These are phyloP conservation scores for Mortierella sp. DNA, from an alignment of 371 early-diverging fungal genomes.

Conservation along the genomic window DNA sequence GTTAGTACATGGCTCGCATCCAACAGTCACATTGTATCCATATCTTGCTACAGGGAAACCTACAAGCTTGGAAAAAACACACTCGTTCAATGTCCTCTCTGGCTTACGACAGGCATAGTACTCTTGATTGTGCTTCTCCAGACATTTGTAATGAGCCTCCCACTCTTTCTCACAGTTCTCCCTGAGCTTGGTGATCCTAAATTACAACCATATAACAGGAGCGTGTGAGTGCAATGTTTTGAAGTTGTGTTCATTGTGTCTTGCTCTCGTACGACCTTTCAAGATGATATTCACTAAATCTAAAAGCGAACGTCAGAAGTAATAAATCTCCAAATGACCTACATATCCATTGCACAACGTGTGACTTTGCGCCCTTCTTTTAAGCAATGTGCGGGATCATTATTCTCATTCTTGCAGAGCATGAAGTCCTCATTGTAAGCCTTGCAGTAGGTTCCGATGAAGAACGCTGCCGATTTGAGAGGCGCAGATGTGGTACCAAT, in stretches of 20 bases:
- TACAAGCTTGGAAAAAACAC: slow-evolving; percentile 92
- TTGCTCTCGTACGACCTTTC: too few species aligned
- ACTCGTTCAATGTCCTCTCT: slow-evolving; percentile 87
- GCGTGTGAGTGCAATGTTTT: neutral
- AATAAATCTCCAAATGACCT: slow-evolving; percentile 58
- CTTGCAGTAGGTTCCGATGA: slow-evolving; percentile 90
- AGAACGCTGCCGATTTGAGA: slow-evolving; percentile 91
- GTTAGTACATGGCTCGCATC: neutral
- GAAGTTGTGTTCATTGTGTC: too few species aligned
- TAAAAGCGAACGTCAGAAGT: too few species aligned
- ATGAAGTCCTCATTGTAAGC: slow-evolving; percentile 96
- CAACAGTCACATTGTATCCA: too few species aligned
- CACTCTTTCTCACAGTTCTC: slow-evolving; percentile 92
- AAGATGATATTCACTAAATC: too few species aligned
- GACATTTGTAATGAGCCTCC: slow-evolving; percentile 92
- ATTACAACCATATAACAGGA: neutral
- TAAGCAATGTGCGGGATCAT: slow-evolving; percentile 91
- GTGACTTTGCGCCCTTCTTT: slow-evolving; percentile 96
- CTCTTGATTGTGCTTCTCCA: slow-evolving; percentile 92
- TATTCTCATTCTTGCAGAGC: slow-evolving; percentile 93
- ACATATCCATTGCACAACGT: slow-evolving; percentile 93
- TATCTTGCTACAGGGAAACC: slow-evolving; percentile 13
- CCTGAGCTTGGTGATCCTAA: slow-evolving; percentile 86
- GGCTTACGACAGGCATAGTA: slow-evolving; percentile 83
- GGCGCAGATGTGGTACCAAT: slow-evolving; percentile 94